Evolutionary conservation across 2,329 filamentous ascomycete species (phyloP), one percentile per base, ranked within the genome.

Genomic region (Ceratocystis diversiconidia): DNA sequence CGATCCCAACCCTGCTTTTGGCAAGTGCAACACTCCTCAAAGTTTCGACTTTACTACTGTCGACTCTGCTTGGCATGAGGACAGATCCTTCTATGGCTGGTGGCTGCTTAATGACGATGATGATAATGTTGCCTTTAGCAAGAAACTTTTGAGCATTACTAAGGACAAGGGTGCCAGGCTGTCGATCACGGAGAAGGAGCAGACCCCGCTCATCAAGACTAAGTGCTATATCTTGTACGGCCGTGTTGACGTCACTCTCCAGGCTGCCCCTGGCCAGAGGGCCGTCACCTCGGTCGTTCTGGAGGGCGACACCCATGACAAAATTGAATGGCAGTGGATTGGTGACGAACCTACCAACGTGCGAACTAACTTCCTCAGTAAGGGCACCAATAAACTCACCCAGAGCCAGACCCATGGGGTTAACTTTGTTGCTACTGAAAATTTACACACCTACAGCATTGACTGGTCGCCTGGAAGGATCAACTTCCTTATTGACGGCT

Each of bases 191-290:
- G 74, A 81, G 5, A 75, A 78, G 36, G 76, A 75, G 41, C 80
- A 85, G 60, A 79, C 78, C 50, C 82, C 86, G 17, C 85, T 83
- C 12, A 89, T 90, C 73, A 80, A 79, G 71, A 80, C 81, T 6
- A 80, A 86, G 69, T 90, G 87, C 79, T 92, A 91, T 77, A 88
- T 94, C 73, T 91, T 94, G 86, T 94, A 91, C 71, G 89, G 89
- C 60, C 83, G 82, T 69, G 82, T 90, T 68, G 85, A 89, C 57
- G 82, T 87, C 59, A 80, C 81, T 17, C 78, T 91, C 73, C 86
- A 89, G 73, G 82, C 87, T 10, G 85, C 89, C 5, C 81, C 86
- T 0, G 89, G 89, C 15, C 80, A 79, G 2, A 89, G 89, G 59
- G 89, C 92, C 68, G 85, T 92, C 67, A 91, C 87, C 75, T 88